A percentile compares a stretch with the other conserved stretches of the same genome.
Evolutionary conservation across 129 eudicot species (phyloP).

Genomic region (Flaveria robusta): DNA sequence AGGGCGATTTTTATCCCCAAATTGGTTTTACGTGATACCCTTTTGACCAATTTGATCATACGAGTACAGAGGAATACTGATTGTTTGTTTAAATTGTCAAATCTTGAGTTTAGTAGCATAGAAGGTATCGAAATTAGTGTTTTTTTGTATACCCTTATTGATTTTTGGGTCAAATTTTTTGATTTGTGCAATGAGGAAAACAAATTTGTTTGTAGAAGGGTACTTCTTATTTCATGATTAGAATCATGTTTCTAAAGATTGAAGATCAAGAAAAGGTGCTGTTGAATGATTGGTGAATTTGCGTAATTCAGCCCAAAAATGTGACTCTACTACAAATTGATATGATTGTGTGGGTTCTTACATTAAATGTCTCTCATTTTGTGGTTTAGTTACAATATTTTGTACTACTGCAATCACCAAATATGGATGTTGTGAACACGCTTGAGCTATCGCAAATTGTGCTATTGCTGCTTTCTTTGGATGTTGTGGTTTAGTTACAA

Average conservation of each 20-base stretch:
- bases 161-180: slow-evolving; percentile 13
- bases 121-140: not conserved
- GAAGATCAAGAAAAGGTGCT: slow-evolving; percentile 20
- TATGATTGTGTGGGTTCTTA: not conserved
- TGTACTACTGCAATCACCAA: not conserved
- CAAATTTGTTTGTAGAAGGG: slow-evolving; percentile 1
- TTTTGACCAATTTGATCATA: slow-evolving; percentile 23
- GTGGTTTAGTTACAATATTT: not conserved
- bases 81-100: not conserved
- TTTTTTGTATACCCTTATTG: slow-evolving; percentile 18
- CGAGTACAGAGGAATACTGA: not conserved
- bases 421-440: slow-evolving; percentile 15
- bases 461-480: not conserved
- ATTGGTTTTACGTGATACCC: slow-evolving; percentile 10
- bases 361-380: not conserved
- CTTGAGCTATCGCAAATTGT: not conserved
- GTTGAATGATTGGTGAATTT: slow-evolving; percentile 2
- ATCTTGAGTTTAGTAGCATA: slow-evolving; percentile 18
- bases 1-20: not conserved
- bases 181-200: slow-evolving; percentile 12
- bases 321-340: not conserved
- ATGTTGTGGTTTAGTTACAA: not conserved
- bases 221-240: not conserved
- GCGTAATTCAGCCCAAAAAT: slow-evolving; percentile 8
- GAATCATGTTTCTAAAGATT: not conserved